phyloP scores from a whole-genome alignment of 371 early-diverging fungal species.

The Mucor irregularis region DNA sequence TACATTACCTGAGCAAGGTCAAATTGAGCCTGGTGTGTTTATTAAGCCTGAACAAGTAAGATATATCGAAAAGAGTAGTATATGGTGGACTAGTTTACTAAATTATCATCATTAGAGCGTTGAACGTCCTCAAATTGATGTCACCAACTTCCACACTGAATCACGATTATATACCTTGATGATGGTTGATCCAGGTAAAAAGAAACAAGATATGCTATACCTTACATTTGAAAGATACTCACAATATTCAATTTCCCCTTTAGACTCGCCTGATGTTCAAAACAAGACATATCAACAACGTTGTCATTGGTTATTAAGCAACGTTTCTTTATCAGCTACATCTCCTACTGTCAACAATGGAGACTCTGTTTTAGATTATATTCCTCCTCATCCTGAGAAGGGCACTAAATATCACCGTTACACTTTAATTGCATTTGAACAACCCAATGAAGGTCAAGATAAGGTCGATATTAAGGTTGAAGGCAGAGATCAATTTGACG shows the following conservation, averaged over 20 bases:
- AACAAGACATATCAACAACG: slow-evolving; percentile 64
- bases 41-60: slow-evolving; percentile 54
- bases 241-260: no score
- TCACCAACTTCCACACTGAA: slow-evolving; percentile 70
- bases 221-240: no score
- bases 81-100: background rate
- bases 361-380: slow-evolving; percentile 63
- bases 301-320: slow-evolving; percentile 70
- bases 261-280: slow-evolving; percentile 63
- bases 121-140: slow-evolving; percentile 57
- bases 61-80: background rate
- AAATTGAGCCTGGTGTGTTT: slow-evolving; percentile 61
- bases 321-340: slow-evolving; percentile 65
- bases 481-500: slow-evolving; percentile 43
- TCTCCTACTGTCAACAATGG: slow-evolving; percentile 46
- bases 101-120: slow-evolving; percentile 41
- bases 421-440: slow-evolving; percentile 69
- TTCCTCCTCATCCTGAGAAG: slow-evolving; percentile 82
- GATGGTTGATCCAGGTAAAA: slow-evolving; percentile 69
- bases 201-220: no score
- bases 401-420: slow-evolving; percentile 83
- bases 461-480: slow-evolving; percentile 49
- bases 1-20: slow-evolving; percentile 30
- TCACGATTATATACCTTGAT: slow-evolving; percentile 69
- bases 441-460: slow-evolving; percentile 61